These are phyloP conservation scores for Xylariaceae sp. DNA, from an alignment of 2,329 filamentous ascomycete genomes.

Conservation along the genomic window DNA sequence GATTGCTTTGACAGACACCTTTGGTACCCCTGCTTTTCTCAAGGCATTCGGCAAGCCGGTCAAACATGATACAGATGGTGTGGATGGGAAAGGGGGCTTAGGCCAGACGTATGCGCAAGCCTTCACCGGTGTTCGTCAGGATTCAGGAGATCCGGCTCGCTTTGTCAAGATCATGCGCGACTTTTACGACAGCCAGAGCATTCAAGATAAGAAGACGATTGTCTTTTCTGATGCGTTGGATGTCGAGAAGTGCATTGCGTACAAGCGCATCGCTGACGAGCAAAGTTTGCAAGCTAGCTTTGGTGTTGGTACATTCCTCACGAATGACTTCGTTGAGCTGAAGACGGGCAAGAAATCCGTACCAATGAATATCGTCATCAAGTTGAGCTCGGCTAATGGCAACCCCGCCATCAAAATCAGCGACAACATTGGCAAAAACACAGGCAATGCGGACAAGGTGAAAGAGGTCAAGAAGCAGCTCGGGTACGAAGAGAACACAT, in stretches of 20 bases:
- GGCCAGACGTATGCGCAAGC: conserved; percentile 71
- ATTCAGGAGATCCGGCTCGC: conserved; percentile 78
- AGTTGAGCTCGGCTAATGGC: conserved; percentile 80
- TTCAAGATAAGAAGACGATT: conserved; percentile 78
- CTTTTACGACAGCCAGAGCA: conserved; percentile 74
- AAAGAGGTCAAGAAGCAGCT: conserved; percentile 78
- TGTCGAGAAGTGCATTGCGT: conserved; percentile 84
- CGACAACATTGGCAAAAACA: conserved; percentile 91
- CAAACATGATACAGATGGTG: conserved; percentile 38
- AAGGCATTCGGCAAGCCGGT: conserved; percentile 71
- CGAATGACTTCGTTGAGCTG: conserved; percentile 81
- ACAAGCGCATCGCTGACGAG: conserved; percentile 77
- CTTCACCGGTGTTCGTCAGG: conserved; percentile 82
- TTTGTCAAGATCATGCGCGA: conserved; percentile 75
- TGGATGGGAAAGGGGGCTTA: conserved; percentile 36
- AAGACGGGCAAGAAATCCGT: conserved; percentile 76
- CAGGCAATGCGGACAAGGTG: conserved; percentile 76
- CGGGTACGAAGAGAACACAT: conserved; percentile 80
- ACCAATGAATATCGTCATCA: conserved; percentile 97
- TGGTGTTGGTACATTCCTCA: conserved; percentile 92
- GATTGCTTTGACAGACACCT: conserved; percentile 93
- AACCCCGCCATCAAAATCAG: conserved; percentile 87
- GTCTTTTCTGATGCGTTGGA: conserved; percentile 96
- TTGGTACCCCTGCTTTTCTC: conserved; percentile 87
- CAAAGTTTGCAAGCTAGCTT: conserved; percentile 83